Percentiles rank a stretch among this genome's conserved stretches.
Conservation (phyloP, 2,329 filamentous ascomycete species). For the Aspergillus tanneri region DNA sequence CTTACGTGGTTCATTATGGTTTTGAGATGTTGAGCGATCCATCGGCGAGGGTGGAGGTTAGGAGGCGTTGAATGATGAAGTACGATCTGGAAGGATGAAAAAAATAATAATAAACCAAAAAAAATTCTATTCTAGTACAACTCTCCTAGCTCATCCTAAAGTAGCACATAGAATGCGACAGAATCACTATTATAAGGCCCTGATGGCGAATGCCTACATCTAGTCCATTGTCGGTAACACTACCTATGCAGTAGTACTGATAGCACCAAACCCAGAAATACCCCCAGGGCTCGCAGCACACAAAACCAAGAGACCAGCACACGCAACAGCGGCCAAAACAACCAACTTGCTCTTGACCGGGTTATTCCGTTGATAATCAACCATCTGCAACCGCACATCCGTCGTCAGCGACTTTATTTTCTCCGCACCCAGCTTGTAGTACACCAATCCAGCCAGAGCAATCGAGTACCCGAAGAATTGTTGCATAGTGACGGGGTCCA, state of each 20-base stretch:
- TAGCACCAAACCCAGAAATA: no score
- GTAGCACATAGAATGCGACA: no score
- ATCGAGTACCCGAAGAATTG: constrained; percentile 75
- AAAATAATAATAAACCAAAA: no score
- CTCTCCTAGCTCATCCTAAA: no score
- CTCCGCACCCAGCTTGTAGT: constrained; percentile 58
- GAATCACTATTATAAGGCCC: no score
- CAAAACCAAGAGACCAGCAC: background rate
- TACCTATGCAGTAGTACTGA: no score
- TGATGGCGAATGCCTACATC: no score
- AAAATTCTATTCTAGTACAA: no score
- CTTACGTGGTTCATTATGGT: background rate
- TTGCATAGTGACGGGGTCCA: constrained; percentile 64
- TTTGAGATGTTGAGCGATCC: constrained; percentile 10
- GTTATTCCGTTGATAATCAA: constrained; percentile 28
- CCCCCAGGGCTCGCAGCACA: no score
- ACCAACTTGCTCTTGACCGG: constrained; percentile 8
- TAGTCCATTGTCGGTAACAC: no score
- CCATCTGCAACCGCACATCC: constrained; percentile 41
- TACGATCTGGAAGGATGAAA: no score
- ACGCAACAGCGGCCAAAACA: background rate
- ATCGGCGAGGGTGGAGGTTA: constrained; percentile 7
- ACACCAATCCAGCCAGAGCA: constrained; percentile 62
- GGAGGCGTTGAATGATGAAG: no score
- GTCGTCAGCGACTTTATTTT: constrained; percentile 46